A percentile compares a stretch with the other conserved stretches of the same genome.
phyloP scores from a whole-genome alignment of 805 yeast genomes.

The Zygosaccharomyces kombuchaensis region DNA sequence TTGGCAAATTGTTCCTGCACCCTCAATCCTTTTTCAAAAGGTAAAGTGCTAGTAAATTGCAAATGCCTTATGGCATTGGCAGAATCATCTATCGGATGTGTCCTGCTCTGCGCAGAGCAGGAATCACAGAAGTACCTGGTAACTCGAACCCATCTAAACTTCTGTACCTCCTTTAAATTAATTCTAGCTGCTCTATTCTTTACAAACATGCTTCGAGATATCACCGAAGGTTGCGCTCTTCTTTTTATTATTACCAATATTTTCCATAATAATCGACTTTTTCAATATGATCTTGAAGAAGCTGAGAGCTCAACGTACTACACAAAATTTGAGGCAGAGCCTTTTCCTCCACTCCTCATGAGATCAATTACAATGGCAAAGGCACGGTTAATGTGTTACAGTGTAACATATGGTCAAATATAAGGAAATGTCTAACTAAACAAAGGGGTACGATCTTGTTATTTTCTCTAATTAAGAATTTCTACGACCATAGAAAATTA shows the following conservation, averaged over 20 bases:
- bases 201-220: neutral
- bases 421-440: no score
- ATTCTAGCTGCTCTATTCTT: neutral
- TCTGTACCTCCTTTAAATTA: neutral
- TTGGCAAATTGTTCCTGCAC: slow-evolving; percentile 55
- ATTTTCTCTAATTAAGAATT: no score
- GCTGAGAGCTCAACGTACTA: no score
- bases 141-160: neutral
- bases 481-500: no score
- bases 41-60: slow-evolving; percentile 38
- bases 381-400: no score
- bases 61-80: slow-evolving; percentile 41
- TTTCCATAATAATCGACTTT: no score
- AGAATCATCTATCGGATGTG: slow-evolving; percentile 34
- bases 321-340: no score
- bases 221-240: neutral
- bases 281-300: no score
- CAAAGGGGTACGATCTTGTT: no score
- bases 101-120: slow-evolving; percentile 13
- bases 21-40: slow-evolving; percentile 46
- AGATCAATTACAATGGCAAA: no score
- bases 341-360: no score
- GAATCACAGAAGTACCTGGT: slow-evolving; percentile 2
- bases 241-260: neutral
- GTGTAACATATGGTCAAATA: no score